Conservation (phyloP, 2,329 filamentous ascomycete genomes). For the Colletotrichum cereale region DNA sequence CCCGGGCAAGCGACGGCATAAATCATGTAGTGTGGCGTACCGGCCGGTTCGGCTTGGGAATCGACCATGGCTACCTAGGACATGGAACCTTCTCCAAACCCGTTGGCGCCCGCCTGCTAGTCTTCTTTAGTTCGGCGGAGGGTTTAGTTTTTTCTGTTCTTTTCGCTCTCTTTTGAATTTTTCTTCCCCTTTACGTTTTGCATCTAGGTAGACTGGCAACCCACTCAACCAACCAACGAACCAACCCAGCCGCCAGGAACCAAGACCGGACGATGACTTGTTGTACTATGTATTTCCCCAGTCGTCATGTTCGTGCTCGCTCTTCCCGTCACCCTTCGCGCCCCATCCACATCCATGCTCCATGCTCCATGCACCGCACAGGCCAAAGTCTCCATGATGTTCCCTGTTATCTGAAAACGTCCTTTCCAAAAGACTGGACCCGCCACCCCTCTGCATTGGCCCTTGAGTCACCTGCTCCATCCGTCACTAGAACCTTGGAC, state of each 20-base stretch:
- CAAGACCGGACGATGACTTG: background rate
- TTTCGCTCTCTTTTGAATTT: background rate
- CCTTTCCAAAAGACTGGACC: constrained; percentile 28
- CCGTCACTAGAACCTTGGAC: constrained; percentile 38
- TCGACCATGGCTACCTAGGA: background rate
- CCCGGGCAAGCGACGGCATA: constrained; percentile 19
- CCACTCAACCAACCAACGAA: background rate
- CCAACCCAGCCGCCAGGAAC: background rate
- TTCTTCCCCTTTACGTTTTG: background rate
- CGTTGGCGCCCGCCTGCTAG: constrained; percentile 4
- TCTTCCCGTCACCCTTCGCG: background rate
- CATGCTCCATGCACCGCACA: constrained; percentile 21
- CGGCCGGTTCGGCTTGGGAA: background rate
- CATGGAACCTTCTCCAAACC: background rate
- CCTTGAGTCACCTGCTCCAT: constrained; percentile 41
- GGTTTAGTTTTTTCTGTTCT: background rate
- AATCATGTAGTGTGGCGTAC: background rate
- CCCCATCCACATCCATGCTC: constrained; percentile 18
- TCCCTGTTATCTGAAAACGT: constrained; percentile 40
- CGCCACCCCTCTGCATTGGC: constrained; percentile 40
- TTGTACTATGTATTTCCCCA: background rate
- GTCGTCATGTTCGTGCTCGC: background rate
- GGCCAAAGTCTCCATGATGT: constrained; percentile 29
- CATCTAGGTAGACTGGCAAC: background rate
- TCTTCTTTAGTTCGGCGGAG: background rate